Conservation (phyloP, 31 red algal genomes). For the Asparagopsis taxiformis region DNA sequence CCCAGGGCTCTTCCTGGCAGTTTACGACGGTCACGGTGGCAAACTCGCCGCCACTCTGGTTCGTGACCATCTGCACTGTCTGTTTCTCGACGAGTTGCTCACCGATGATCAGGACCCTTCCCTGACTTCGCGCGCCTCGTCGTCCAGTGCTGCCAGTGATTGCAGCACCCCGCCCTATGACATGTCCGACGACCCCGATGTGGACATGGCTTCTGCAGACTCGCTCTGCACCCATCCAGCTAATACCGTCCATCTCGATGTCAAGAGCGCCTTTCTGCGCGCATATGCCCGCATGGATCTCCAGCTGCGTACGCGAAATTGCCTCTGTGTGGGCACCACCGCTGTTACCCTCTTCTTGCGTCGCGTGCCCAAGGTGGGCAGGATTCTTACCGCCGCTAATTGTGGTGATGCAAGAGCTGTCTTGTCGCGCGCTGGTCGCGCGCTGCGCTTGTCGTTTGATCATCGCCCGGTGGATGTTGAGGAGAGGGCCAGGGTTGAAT, state of each 20-base stretch:
- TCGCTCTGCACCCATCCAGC: not conserved
- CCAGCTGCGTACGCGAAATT: slow-evolving; percentile 18
- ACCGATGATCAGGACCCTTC: slow-evolving; percentile 1
- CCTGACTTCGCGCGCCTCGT: not conserved
- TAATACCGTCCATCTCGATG: slow-evolving; percentile 1
- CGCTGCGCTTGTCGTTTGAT: slow-evolving; percentile 63
- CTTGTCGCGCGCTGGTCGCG: slow-evolving; percentile 42
- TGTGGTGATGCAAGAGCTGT: slow-evolving; percentile 90
- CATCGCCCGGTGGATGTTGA: slow-evolving; percentile 64
- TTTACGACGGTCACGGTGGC: slow-evolving; percentile 98
- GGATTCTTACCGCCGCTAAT: slow-evolving; percentile 76
- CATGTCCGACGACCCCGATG: not conserved
- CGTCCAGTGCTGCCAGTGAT: not conserved
- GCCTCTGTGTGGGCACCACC: slow-evolving; percentile 55
- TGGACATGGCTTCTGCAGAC: not conserved
- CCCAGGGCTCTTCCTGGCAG: slow-evolving; percentile 78
- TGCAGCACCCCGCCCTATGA: not conserved
- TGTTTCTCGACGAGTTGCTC: slow-evolving; percentile 58
- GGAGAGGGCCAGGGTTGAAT: slow-evolving; percentile 63
- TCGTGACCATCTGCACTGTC: slow-evolving; percentile 53
- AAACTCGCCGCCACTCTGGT: slow-evolving; percentile 43
- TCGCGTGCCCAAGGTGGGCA: slow-evolving; percentile 20
- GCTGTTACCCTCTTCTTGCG: slow-evolving; percentile 62
- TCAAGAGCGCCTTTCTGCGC: slow-evolving; percentile 24
- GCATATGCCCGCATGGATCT: slow-evolving; percentile 59